Conservation (phyloP, 1,139 yeast species). For the Geotrichum aggregatum region DNA sequence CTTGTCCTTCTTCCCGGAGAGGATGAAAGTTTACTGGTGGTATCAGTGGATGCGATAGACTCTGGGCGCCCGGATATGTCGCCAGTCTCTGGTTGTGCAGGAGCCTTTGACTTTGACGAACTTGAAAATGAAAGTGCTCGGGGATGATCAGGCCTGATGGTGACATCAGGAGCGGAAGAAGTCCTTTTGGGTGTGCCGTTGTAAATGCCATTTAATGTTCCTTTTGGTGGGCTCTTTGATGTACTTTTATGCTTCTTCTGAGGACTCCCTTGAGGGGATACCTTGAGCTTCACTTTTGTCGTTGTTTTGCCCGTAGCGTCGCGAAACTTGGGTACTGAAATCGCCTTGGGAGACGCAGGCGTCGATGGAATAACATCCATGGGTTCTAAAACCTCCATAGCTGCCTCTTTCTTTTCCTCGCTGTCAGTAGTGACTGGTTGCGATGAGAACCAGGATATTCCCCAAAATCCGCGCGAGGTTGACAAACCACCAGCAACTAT, state of each 20-base stretch:
- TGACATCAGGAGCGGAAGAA: background rate
- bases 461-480: background rate
- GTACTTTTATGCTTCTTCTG: too few relatives aligned
- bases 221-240: background rate
- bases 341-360: background rate
- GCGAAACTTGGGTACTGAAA: background rate
- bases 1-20: constrained; percentile 19
- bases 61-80: background rate
- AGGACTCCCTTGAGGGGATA: background rate
- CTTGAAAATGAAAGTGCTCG: background rate
- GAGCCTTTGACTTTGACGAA: background rate
- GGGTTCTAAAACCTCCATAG: too few relatives aligned
- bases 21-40: background rate
- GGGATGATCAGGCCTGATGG: background rate
- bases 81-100: background rate
- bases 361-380: background rate
- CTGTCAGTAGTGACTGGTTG: too few relatives aligned
- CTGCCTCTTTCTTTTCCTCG: too few relatives aligned
- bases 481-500: background rate
- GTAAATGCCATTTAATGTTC: background rate
- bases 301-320: background rate
- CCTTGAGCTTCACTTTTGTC: background rate
- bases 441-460: background rate
- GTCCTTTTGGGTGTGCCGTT: background rate
- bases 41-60: background rate